A percentile compares a stretch with the other conserved stretches of the same genome.
These are phyloP conservation scores for Dictyostelium firmibasis DNA, from an alignment of 78 protist species.

Conservation along the genomic window DNA sequence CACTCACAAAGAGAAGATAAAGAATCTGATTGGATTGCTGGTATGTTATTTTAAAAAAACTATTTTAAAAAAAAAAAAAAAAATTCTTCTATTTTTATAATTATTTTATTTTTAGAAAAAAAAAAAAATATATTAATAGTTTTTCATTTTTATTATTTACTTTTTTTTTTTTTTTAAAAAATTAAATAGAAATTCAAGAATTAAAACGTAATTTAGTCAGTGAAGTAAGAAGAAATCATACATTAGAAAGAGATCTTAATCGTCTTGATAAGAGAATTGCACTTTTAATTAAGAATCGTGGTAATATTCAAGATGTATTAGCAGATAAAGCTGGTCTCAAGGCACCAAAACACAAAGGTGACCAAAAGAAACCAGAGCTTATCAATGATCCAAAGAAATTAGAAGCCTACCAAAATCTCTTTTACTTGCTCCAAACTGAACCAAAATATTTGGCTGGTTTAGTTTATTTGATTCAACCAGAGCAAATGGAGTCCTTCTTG, in stretches of 20 bases:
- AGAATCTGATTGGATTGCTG: slow-evolving; percentile 66
- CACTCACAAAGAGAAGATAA: slow-evolving; percentile 55
- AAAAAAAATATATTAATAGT: not conserved
- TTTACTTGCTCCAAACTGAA: slow-evolving; percentile 89
- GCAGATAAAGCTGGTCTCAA: slow-evolving; percentile 78
- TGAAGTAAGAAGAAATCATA: slow-evolving; percentile 84
- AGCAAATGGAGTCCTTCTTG: slow-evolving; percentile 86
- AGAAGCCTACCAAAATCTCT: slow-evolving; percentile 85
- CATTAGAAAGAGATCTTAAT: slow-evolving; percentile 84
- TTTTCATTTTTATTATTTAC: not conserved
- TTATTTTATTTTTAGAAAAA: no score
- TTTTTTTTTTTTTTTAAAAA: not conserved
- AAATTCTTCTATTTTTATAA: no score
- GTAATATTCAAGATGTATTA: slow-evolving; percentile 79
- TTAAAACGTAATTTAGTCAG: slow-evolving; percentile 77
- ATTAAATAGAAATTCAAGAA: slow-evolving; percentile 54
- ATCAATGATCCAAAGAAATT: slow-evolving; percentile 83
- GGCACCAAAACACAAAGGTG: slow-evolving; percentile 75
- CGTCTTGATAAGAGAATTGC: slow-evolving; percentile 88
- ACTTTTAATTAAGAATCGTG: slow-evolving; percentile 88
- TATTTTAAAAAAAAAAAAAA: no score
- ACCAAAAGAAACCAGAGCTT: slow-evolving; percentile 76
- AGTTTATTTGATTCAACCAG: slow-evolving; percentile 79
- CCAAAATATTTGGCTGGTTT: slow-evolving; percentile 90
- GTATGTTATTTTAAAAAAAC: slow-evolving; percentile 19